Evolutionary conservation across 495 filamentous ascomycete genomes (phyloP), one percentile per base, ranked within the genome.

Genomic region (Penicillium desertorum): DNA sequence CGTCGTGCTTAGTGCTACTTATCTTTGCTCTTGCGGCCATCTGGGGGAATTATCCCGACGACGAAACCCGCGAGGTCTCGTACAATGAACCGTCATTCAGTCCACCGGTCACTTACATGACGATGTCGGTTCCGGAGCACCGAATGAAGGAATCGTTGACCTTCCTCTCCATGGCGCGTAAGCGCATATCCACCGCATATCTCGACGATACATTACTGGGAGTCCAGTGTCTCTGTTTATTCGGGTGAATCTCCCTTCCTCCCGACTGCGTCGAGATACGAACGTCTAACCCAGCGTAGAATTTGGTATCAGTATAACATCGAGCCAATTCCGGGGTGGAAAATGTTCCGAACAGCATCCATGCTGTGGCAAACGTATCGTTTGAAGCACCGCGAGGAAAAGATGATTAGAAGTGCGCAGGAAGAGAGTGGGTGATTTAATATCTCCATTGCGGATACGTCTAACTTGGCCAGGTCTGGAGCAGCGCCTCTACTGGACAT

Each of bases 251-350:
- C 52, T 32, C 36, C 36, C 23, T 47, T 52, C 29, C 19, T 29
- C 34, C 19, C 19, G 23, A 20, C n/a, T 27, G 22, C 56, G 46
- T 27, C 8, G 29, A 52, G 8, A 52, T 39, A 39, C 41, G 3
- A 41, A 30, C 41, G 10, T 45, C 41, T 58, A 29, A 59, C 14
- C 25, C 12, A 11, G 6, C 20, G 1, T 45, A 75, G 71, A 39
- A 70, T 75, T 52, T 75, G 72, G 72, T 72, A 75, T 61, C 69
- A 73, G 45, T 75, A 73, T 57, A 73, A 75, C 39, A 64, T 75
- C 45, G 71, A 73, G 56, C 71, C 71, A 5, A 67, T 75, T 16
- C 59, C 67, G 2, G 71, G 69, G 8, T 75, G 71, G 63, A 75
- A 73, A 52, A 66, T 72, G 61, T 73, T 73, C 51, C 71, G 71